Base-by-base conservation (phyloP, 2,329 filamentous ascomycete genomes). In the Coleophoma crateriformis region DNA sequence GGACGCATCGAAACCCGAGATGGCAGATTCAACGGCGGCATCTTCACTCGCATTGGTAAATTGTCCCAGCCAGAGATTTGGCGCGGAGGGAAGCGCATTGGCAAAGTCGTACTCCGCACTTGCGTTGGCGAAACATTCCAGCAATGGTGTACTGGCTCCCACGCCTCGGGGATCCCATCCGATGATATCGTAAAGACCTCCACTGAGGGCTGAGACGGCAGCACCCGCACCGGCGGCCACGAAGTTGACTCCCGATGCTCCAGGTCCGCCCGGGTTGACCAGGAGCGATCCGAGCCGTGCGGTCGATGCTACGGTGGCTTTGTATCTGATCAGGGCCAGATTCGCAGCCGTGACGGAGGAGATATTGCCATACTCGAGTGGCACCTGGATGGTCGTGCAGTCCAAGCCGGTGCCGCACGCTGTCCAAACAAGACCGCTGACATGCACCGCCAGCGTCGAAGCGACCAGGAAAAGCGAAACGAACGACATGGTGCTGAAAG, bases 151-250 rank as follows among this genome's bases (percentile, higher is more conserved):
- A 2, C 51, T 48, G 8, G 41, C 22, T 20, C 47, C 53, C 13
- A 39, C 49, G 13, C 55, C 55, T 34, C 55, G 49, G 13, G 55
- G 49, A 40, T 57, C 55, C 39, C 49, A 57, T 39, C 53, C 52
- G 7, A 57, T 51, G 17, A 57, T 41, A 37, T 57, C 55, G 19
- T 54, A 57, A 5, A 51, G 34, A 2, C 54, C 55, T 8, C 53
- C 55, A 15, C 49, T 54, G 4, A 54, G 32, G 3, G 40, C 42
- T 2, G 52, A 57, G 20, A 44, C 20, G 13, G 41, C 41, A 27
- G 41, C 41, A 32, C 41, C 41, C 15, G 41, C 41, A 44, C 50
- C 46, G 15, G 48, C 42, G 4, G 50, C 19, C 11, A 53, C 48
- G 19, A 53, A 53, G 6, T 15, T 15, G 7, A 45, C 41, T 1